These are phyloP conservation scores for Fusarium sp. DNA, from an alignment of 2,329 filamentous ascomycete species.

Conservation along the genomic window DNA sequence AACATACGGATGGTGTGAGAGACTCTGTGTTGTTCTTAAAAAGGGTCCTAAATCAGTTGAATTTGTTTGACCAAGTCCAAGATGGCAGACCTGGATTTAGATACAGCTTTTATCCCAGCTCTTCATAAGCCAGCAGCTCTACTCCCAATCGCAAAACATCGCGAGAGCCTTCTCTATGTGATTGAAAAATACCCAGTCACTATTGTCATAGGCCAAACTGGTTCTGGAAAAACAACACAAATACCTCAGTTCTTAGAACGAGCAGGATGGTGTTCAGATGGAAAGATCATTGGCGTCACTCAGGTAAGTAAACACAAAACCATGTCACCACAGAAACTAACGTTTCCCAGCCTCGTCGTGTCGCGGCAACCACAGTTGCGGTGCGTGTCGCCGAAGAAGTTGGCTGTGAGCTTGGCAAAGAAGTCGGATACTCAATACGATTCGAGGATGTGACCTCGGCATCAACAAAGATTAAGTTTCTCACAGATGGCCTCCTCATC, in stretches of 20 bases:
- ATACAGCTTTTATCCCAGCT: conserved; percentile 75
- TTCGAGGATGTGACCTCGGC: conserved; percentile 93
- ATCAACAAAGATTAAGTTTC: conserved; percentile 88
- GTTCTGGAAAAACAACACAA: conserved; percentile 95
- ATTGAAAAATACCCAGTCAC: conserved; percentile 87
- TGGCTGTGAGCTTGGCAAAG: conserved; percentile 85
- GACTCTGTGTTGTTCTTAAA: background rate
- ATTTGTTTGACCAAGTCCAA: background rate
- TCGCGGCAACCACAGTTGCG: conserved; percentile 91
- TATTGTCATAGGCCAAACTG: conserved; percentile 92
- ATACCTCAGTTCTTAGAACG: conserved; percentile 90
- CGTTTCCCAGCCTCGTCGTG: conserved; percentile 77
- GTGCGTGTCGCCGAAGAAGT: conserved; percentile 89
- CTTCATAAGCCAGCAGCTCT: conserved; percentile 86
- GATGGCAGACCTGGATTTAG: conserved; percentile 68
- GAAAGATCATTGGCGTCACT: conserved; percentile 86
- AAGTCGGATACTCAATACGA: conserved; percentile 91
- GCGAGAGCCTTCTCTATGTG: conserved; percentile 81
- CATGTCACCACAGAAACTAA: conserved; percentile 23
- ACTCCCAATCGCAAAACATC: conserved; percentile 87
- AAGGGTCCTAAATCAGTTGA: too few relatives aligned
- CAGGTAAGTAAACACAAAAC: conserved; percentile 68
- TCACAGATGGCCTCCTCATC: conserved; percentile 92
- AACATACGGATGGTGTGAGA: background rate
- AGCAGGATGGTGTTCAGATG: conserved; percentile 87